Conservation (phyloP, 345 rosid species). For the Hibiscus tridactylites region DNA sequence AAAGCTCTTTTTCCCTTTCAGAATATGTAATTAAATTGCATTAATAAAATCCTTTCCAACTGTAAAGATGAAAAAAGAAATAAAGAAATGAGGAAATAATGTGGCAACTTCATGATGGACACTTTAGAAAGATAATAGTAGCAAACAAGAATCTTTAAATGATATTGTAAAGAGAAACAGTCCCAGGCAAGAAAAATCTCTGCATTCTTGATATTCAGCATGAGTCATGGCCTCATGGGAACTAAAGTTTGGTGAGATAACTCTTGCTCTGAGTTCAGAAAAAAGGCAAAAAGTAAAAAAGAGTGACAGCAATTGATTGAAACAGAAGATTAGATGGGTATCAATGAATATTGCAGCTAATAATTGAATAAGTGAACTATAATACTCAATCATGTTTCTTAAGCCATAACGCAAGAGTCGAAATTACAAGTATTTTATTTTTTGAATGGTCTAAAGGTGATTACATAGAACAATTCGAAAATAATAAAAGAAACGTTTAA, state of each 20-base stretch:
- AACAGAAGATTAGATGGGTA: neutral
- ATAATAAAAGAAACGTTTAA: no score
- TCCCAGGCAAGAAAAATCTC: neutral
- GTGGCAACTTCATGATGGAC: neutral
- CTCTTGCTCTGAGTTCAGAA: neutral
- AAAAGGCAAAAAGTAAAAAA: neutral
- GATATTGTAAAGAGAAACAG: neutral
- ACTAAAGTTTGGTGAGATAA: no score
- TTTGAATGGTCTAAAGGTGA: no score
- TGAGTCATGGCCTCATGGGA: no score
- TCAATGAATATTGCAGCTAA: neutral
- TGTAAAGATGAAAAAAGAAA: neutral
- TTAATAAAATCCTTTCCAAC: neutral
- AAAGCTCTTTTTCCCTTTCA: neutral
- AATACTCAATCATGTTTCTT: no score
- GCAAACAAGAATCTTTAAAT: neutral
- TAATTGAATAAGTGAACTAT: neutral
- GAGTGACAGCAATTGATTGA: slow-evolving; percentile 4
- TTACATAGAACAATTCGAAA: no score
- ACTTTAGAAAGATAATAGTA: neutral
- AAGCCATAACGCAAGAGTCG: no score
- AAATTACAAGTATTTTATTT: no score
- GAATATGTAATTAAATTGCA: neutral
- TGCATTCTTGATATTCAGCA: no score
- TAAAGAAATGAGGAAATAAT: neutral